phyloP scores from a whole-genome alignment of 2,329 filamentous ascomycete species.

The Metarhizium album region DNA sequence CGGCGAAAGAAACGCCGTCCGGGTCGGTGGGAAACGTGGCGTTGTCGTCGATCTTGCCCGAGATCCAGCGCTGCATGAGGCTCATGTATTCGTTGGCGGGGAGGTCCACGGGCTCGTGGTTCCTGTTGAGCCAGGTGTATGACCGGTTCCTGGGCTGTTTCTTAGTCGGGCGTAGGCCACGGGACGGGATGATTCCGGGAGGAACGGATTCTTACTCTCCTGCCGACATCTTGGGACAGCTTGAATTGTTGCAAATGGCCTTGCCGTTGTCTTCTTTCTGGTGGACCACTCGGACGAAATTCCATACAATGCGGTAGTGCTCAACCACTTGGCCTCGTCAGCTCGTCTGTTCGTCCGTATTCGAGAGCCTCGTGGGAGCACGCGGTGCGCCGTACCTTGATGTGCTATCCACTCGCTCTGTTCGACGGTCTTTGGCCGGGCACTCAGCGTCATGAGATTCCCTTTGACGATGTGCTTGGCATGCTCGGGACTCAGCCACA shows the following conservation, averaged over 20 bases:
- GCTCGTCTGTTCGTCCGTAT: background rate
- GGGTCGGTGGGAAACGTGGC: slow-evolving; percentile 78
- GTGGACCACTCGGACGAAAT: slow-evolving; percentile 80
- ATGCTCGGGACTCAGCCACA: slow-evolving; percentile 66
- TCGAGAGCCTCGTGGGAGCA: background rate
- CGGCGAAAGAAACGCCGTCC: slow-evolving; percentile 48
- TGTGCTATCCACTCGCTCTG: slow-evolving; percentile 93
- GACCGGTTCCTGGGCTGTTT: slow-evolving; percentile 58
- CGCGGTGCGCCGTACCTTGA: slow-evolving; percentile 57
- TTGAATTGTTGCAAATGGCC: slow-evolving; percentile 72
- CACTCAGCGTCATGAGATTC: slow-evolving; percentile 92
- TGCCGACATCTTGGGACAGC: slow-evolving; percentile 88
- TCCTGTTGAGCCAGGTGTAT: slow-evolving; percentile 80
- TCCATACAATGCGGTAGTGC: slow-evolving; percentile 80
- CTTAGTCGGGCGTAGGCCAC: background rate
- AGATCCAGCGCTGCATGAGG: slow-evolving; percentile 88
- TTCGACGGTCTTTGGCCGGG: slow-evolving; percentile 89
- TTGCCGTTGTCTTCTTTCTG: slow-evolving; percentile 69
- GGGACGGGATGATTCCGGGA: too few relatives aligned
- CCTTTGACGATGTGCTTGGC: slow-evolving; percentile 87
- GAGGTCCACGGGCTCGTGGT: slow-evolving; percentile 69
- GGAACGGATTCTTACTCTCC: slow-evolving; percentile 49
- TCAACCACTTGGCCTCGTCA: slow-evolving; percentile 53
- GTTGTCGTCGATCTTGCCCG: slow-evolving; percentile 78
- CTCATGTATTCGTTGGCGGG: slow-evolving; percentile 84